Percentiles rank a stretch among this genome's conserved stretches.
These are phyloP conservation scores for Stachybotrys echinatus DNA, from an alignment of 2,329 filamentous ascomycete genomes.

Conservation along the genomic window DNA sequence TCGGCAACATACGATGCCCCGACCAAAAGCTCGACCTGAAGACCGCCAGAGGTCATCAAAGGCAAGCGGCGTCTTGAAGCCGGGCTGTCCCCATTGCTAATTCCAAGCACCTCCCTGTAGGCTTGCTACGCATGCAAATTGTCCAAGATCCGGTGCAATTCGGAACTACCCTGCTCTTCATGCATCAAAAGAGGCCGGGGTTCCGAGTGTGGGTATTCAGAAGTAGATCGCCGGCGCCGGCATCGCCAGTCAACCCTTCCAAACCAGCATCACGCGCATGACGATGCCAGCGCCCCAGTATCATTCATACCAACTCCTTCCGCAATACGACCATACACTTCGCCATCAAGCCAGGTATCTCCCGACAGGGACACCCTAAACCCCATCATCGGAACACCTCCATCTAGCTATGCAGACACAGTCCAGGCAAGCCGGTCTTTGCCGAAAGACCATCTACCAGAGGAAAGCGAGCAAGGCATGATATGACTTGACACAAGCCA, in stretches of 20 bases:
- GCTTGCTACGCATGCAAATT: conserved; percentile 10
- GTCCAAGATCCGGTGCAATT: conserved; percentile 11
- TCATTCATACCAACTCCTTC: too few species aligned
- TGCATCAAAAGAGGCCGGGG: conserved; percentile 7
- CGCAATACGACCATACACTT: too few species aligned
- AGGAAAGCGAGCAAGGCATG: not conserved
- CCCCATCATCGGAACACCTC: not conserved
- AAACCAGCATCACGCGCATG: not conserved
- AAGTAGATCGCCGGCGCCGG: not conserved
- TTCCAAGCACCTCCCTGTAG: not conserved
- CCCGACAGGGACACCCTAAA: not conserved
- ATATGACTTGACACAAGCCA: not conserved
- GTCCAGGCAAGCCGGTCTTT: not conserved
- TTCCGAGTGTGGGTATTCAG: not conserved
- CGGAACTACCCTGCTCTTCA: conserved; percentile 5
- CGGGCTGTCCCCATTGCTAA: not conserved
- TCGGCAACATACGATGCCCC: not conserved
- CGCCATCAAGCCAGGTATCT: too few species aligned
- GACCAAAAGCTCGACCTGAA: conserved; percentile 3
- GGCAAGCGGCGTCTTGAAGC: not conserved
- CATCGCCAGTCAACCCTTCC: not conserved
- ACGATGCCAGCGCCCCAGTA: too few species aligned
- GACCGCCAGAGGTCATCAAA: conserved; percentile 2
- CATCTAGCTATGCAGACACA: conserved; percentile 3
- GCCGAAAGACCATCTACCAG: not conserved